Evolutionary conservation across 441 rosid species (phyloP).

Genomic region (Sinapis alba): DNA sequence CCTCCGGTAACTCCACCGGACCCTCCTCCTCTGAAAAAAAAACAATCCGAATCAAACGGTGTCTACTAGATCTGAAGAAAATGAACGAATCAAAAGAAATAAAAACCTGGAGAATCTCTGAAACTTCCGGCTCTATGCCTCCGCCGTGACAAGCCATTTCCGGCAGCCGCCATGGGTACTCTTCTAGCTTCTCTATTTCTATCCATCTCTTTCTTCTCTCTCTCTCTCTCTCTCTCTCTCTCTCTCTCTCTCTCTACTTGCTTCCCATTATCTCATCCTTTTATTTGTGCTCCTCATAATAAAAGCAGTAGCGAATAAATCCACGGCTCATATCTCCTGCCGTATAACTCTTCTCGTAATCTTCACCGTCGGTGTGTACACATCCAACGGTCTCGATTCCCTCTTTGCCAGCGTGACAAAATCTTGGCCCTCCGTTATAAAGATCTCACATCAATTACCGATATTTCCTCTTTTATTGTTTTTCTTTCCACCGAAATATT

Average conservation of each 20-base stretch:
- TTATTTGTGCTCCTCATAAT: constrained; percentile 42
- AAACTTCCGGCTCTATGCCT: constrained; percentile 69
- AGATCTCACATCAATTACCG: constrained; percentile 36
- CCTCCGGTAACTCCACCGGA: constrained; percentile 68
- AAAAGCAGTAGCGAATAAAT: constrained; percentile 43
- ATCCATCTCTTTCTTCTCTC: constrained; percentile 64
- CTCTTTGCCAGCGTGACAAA: constrained; percentile 57
- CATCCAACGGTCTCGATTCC: constrained; percentile 49
- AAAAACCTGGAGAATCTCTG: constrained; percentile 77
- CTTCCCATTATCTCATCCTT: constrained; percentile 43
- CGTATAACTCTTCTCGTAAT: constrained; percentile 38
- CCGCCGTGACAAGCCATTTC: constrained; percentile 74
- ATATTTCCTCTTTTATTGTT: constrained; percentile 25
- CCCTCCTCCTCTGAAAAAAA: constrained; percentile 68
- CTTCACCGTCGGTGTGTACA: constrained; percentile 45
- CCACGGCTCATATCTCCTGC: constrained; percentile 45
- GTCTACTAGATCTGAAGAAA: constrained; percentile 26
- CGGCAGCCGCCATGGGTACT: constrained; percentile 66
- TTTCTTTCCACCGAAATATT: neutral
- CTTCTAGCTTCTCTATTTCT: constrained; percentile 87
- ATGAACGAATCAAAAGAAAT: neutral
- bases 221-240: neutral
- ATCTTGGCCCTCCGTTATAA: constrained; percentile 45
- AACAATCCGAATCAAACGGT: neutral
- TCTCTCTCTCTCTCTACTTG: constrained; percentile 38